Conservation (phyloP, 2,329 filamentous ascomycete genomes). For the Coniella lustricola region DNA sequence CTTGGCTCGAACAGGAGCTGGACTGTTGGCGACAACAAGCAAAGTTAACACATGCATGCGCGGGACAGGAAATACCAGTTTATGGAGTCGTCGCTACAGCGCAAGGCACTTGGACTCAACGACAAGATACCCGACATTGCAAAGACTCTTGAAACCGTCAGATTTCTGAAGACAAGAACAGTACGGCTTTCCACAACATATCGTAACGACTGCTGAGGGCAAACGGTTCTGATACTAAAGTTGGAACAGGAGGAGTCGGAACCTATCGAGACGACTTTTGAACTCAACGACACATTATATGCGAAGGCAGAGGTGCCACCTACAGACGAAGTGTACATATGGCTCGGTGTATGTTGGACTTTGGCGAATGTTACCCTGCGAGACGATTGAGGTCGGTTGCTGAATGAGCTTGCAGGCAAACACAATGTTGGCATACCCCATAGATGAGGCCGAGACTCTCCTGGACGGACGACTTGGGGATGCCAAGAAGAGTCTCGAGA, state of each 20-base stretch:
- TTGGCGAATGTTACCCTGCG: slow-evolving; percentile 22
- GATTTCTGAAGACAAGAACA: slow-evolving; percentile 71
- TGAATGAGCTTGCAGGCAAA: slow-evolving; percentile 55
- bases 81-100: slow-evolving; percentile 92
- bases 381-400: slow-evolving; percentile 25
- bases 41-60: not conserved
- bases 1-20: not conserved
- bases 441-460: slow-evolving; percentile 76
- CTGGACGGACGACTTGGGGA: slow-evolving; percentile 70
- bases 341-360: slow-evolving; percentile 61
- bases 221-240: not conserved
- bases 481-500: slow-evolving; percentile 71
- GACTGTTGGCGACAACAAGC: not conserved
- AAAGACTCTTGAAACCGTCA: slow-evolving; percentile 89
- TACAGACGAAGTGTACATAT: slow-evolving; percentile 89
- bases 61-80: slow-evolving; percentile 92
- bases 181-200: slow-evolving; percentile 33
- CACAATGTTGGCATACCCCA: slow-evolving; percentile 92
- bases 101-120: slow-evolving; percentile 70
- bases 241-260: slow-evolving; percentile 42
- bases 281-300: slow-evolving; percentile 93
- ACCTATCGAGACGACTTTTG: slow-evolving; percentile 85
- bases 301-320: slow-evolving; percentile 77
- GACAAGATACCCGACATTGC: slow-evolving; percentile 97
- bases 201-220: not conserved